Evolutionary conservation across 495 filamentous ascomycete species (phyloP).

Genomic region (Penicillium pancosmium): DNA sequence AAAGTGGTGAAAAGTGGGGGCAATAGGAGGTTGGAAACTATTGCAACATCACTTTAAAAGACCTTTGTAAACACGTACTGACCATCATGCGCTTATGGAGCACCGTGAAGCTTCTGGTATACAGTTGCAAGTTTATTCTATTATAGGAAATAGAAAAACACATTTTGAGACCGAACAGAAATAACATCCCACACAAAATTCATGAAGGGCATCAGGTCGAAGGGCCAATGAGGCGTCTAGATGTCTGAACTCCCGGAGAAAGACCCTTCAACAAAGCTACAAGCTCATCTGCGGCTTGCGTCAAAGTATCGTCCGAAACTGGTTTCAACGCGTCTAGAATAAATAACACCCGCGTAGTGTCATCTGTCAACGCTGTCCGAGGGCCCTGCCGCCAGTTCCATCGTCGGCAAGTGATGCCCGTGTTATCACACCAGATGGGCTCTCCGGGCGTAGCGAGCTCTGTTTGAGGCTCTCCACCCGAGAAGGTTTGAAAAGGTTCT

Average conservation of each 20-base stretch:
- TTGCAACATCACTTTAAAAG: no score
- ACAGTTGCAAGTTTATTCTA: no score
- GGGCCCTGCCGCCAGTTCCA: slow-evolving; percentile 40
- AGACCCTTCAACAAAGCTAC: slow-evolving; percentile 8
- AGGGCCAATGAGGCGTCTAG: slow-evolving; percentile 9
- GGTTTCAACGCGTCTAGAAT: slow-evolving; percentile 29
- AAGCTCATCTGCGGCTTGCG: slow-evolving; percentile 24
- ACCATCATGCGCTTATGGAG: no score
- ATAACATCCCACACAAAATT: background rate
- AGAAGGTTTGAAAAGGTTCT: slow-evolving; percentile 29
- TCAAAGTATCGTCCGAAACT: slow-evolving; percentile 11
- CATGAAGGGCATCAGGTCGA: background rate
- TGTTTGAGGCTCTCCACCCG: slow-evolving; percentile 22
- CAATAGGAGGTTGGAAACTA: no score
- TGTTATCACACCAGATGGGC: slow-evolving; percentile 36
- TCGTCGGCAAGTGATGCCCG: slow-evolving; percentile 34
- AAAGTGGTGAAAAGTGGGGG: no score
- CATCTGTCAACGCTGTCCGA: slow-evolving; percentile 32
- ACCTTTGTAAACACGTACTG: no score
- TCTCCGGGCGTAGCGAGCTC: slow-evolving; percentile 28
- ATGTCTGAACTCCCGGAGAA: slow-evolving; percentile 14
- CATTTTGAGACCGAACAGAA: background rate
- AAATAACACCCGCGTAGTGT: slow-evolving; percentile 30
- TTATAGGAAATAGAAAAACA: no score
- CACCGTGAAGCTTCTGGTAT: no score